Evolutionary conservation across 352 stramenopile species (phyloP), one percentile per base, ranked within the genome.

Genomic region (Globisporangium recalcitrans): DNA sequence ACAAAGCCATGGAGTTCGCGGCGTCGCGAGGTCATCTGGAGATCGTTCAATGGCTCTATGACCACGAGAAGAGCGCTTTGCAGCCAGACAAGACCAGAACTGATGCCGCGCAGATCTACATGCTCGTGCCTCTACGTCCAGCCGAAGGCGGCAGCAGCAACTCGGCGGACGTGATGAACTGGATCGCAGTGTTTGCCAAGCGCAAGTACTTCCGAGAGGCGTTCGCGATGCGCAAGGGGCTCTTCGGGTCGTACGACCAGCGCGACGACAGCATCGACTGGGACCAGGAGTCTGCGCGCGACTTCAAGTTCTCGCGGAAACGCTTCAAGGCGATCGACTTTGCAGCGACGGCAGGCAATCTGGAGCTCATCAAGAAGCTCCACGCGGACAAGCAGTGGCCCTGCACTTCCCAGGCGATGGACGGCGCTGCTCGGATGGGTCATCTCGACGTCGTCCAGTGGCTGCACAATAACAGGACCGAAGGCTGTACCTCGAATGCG

Each of bases 1-100:
- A 78, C 54, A 47, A 21, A 4, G 73, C 71, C 8, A 85, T 85
- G 75, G 75, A 78, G 63, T 73, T 74, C 46, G 75, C 71, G 0
- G 75, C 62, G 0, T 69, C 63, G 4, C 13, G 47, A 1, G 75
- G 73, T 8, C 48, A 67, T 9, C 52, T 85, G 2, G 65, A 82
- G 38, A 47, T 78, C 22, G 71, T 68, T 13, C 69, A 69, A 64
- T 85, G 71, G 71, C 53, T 85, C 7, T 64, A 67, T 31, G 32
- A 29, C 61, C 69, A 65, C 44, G 62, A 52, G 36, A 62, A 14
- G 11, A 63, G 36, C 36, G 24, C 13, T 14, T 42, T 48, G 7
- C 7, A 4, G n/a, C 16, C 57, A 22, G 31, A 21, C 0, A 52
- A 60, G 4, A 24, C 29, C 42, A 5, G 34, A 63, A 31, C 27